phyloP scores from a whole-genome alignment of 495 filamentous ascomycete genomes.

The Penicillium soppii region DNA sequence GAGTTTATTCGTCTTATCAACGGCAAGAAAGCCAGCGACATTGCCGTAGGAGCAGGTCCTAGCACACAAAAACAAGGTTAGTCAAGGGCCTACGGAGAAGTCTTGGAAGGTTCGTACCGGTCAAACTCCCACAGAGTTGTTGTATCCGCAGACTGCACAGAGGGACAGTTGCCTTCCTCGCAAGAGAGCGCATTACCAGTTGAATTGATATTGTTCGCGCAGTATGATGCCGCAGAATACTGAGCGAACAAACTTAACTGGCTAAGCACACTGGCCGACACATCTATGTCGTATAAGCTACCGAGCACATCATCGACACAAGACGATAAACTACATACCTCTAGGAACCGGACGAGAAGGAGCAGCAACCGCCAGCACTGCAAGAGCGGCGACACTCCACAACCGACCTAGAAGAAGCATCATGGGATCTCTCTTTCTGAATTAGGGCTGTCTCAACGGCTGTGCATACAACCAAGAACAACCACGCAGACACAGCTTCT shows the following conservation, averaged over 20 bases:
- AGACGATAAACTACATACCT: slow-evolving; percentile 19
- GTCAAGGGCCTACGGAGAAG: not conserved
- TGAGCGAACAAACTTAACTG: slow-evolving; percentile 64
- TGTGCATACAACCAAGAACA: not conserved
- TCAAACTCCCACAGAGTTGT: slow-evolving; percentile 59
- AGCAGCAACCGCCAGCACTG: slow-evolving; percentile 23
- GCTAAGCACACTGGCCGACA: slow-evolving; percentile 26
- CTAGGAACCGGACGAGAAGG: slow-evolving; percentile 23
- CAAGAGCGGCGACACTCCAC: slow-evolving; percentile 16
- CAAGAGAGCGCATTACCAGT: slow-evolving; percentile 55
- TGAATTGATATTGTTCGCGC: slow-evolving; percentile 51
- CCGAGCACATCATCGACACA: not conserved
- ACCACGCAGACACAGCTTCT: not conserved
- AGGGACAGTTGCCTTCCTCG: slow-evolving; percentile 55
- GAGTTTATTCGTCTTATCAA: slow-evolving; percentile 58
- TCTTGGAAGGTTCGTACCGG: slow-evolving; percentile 42
- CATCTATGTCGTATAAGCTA: slow-evolving; percentile 20
- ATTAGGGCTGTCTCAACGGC: not conserved
- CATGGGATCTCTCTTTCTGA: not conserved
- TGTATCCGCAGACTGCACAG: slow-evolving; percentile 55
- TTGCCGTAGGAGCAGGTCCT: slow-evolving; percentile 56
- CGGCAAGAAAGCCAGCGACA: slow-evolving; percentile 66
- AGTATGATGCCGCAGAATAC: slow-evolving; percentile 71
- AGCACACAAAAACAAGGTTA: slow-evolving; percentile 4
- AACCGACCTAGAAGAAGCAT: slow-evolving; percentile 12